Evolutionary conservation across 2,329 filamentous ascomycete species (phyloP).

Genomic region (Aspergillus clavatus): DNA sequence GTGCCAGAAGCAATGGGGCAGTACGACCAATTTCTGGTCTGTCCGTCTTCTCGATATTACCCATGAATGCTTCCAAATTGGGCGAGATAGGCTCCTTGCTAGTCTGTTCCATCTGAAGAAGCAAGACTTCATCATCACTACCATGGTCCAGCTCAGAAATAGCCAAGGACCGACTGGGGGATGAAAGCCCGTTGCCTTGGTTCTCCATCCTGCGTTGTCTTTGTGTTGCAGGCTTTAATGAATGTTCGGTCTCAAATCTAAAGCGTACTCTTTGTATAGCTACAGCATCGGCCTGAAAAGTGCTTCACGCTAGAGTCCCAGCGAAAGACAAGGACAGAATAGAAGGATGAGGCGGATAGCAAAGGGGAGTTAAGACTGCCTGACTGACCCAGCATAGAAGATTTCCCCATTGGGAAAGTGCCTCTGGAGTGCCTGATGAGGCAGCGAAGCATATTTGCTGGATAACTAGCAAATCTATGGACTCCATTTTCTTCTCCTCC

Average conservation of each 20-base stretch:
- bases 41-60: slow-evolving; percentile 12
- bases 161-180: not conserved
- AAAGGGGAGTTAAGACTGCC: not conserved
- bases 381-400: not conserved
- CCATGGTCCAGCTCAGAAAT: not conserved
- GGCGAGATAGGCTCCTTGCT: slow-evolving; percentile 14
- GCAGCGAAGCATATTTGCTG: not conserved
- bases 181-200: not conserved
- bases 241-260: too few species aligned
- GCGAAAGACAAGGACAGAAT: not conserved
- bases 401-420: not conserved
- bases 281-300: too few species aligned
- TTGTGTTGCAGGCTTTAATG: too few species aligned
- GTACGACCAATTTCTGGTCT: slow-evolving; percentile 4
- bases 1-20: slow-evolving; percentile 26
- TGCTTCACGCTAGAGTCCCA: too few species aligned
- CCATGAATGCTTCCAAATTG: slow-evolving; percentile 11
- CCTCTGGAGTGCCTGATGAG: not conserved
- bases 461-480: too few species aligned
- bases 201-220: not conserved
- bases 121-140: slow-evolving; percentile 15
- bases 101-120: slow-evolving; percentile 15
- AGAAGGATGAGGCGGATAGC: not conserved
- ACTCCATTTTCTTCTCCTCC: too few species aligned
- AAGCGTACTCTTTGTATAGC: too few species aligned